Base-by-base conservation (phyloP, 805 yeast genomes). In the Pichia exigua region DNA sequence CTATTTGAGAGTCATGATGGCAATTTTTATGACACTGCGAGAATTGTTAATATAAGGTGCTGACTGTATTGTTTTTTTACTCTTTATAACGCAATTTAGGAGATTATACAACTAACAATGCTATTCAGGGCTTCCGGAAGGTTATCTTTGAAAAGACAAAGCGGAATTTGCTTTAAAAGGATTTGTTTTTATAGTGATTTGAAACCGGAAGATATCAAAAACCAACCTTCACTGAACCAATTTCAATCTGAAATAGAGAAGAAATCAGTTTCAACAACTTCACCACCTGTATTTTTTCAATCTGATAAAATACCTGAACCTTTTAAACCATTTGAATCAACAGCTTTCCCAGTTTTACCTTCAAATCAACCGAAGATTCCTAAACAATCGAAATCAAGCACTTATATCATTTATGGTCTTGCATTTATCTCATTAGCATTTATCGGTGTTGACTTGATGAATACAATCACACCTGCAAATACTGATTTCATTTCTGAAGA, bases 401-500 rank as follows among this genome's bases (percentile, higher is more conserved):
- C 28, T 21, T 40, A 27, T 21, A 18, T 15, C 5, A 20, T 46
- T 28, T 27, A 20, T n/a, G 26, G 17, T 17, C 24, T 46, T 18
- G 49, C 40, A 27, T 39, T 46, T 15, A 15, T 46, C 10, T 28
- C 49, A 22, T 20, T 41, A 3, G 44, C 40, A 6, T 40, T 18
- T 28, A 46, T 46, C 21, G 44, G 17, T 13, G 40, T 41, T 9
- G 49, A 46, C 15, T 10, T 46, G 4, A 22, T 39, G 20, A 35
- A 26, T 28, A 38, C 39, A 4, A 15, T 46, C 4, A 46, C 24
- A 17, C 44, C 48, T 7, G 42, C 42, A 27, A 45, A 51, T 42
- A 48, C 47, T 7, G 59, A 58, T 32, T 38, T 18, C 22, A 42
- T 54, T n/a, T 51, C 55, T 24, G 48, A 51, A 10, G 58, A 57